Evolutionary conservation across 1,284 basidiomycete species (phyloP).

Genomic region (Cryptococcus sp.): DNA sequence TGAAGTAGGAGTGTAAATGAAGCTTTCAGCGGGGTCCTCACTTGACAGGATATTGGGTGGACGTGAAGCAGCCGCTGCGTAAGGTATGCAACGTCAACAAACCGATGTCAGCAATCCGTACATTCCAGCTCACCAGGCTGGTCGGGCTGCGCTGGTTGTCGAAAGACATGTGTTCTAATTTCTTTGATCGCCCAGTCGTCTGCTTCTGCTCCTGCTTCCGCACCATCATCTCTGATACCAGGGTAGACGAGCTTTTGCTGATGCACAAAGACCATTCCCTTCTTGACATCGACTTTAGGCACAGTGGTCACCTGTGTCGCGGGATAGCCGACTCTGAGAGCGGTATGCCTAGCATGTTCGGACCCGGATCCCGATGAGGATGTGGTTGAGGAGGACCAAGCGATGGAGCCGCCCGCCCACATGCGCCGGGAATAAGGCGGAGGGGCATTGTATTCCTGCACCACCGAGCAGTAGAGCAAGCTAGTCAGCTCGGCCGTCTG

Average conservation of each 20-base stretch:
- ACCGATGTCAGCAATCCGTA: too few relatives aligned
- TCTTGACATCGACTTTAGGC: slow-evolving; percentile 64
- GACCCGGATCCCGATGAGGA: slow-evolving; percentile 14
- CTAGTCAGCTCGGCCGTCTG: background rate
- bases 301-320: slow-evolving; percentile 61
- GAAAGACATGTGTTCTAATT: slow-evolving; percentile 73
- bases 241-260: slow-evolving; percentile 54
- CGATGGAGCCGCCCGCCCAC: slow-evolving; percentile 77
- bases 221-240: slow-evolving; percentile 49
- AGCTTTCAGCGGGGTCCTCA: slow-evolving; percentile 54
- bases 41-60: background rate
- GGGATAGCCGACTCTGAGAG: slow-evolving; percentile 61
- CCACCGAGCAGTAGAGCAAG: too few relatives aligned
- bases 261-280: slow-evolving; percentile 75
- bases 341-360: slow-evolving; percentile 7
- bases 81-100: too few relatives aligned
- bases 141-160: slow-evolving; percentile 40
- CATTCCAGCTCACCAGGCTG: too few relatives aligned
- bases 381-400: slow-evolving; percentile 56
- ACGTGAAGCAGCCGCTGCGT: background rate
- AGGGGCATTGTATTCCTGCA: slow-evolving; percentile 58
- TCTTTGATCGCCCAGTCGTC: slow-evolving; percentile 60
- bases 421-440: slow-evolving; percentile 72
- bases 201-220: slow-evolving; percentile 61
- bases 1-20: slow-evolving; percentile 65